A percentile compares a stretch with the other conserved stretches of the same genome.
Evolutionary conservation across 305 asterid genomes (phyloP).

Genomic region (Fraxinus nigra): DNA sequence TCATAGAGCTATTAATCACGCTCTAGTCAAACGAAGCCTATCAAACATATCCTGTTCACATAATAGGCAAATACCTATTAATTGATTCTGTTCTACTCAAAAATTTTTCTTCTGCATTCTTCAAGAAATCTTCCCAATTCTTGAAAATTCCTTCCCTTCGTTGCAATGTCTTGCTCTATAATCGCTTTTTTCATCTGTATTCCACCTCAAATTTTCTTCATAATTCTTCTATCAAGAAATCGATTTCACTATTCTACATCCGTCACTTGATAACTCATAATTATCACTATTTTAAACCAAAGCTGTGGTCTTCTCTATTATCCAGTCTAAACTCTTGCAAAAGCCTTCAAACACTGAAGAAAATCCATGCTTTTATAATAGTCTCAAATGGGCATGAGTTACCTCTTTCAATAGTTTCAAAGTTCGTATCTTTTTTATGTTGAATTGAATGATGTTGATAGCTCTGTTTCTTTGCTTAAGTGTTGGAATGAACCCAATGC

Average conservation of each 20-base stretch:
- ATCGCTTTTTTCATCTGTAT: background rate
- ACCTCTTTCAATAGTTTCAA: slow-evolving; percentile 14
- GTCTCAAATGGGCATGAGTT: slow-evolving; percentile 28
- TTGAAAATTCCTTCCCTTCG: slow-evolving; percentile 24
- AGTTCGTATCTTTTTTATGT: slow-evolving; percentile 35
- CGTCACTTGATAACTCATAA: slow-evolving; percentile 24
- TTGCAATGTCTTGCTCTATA: slow-evolving; percentile 22
- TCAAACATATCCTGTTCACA: too few relatives aligned
- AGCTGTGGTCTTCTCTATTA: slow-evolving; percentile 10
- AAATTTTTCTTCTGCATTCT: background rate
- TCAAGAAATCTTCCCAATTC: background rate
- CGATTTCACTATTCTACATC: slow-evolving; percentile 17
- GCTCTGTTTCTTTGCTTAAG: slow-evolving; percentile 28
- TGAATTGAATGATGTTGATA: slow-evolving; percentile 26
- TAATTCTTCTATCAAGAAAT: slow-evolving; percentile 11
- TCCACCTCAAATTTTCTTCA: slow-evolving; percentile 8
- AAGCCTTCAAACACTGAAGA: slow-evolving; percentile 30
- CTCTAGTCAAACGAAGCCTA: slow-evolving; percentile 7
- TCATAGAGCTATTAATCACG: slow-evolving; percentile 22
- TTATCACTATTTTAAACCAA: slow-evolving; percentile 1
- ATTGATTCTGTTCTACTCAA: background rate
- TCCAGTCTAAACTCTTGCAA: slow-evolving; percentile 31
- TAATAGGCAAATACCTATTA: background rate
- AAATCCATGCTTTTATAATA: slow-evolving; percentile 35
- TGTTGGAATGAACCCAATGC: slow-evolving; percentile 23